Base-by-base conservation (phyloP, 2,329 filamentous ascomycete genomes). In the Samsoniella hepiali region DNA sequence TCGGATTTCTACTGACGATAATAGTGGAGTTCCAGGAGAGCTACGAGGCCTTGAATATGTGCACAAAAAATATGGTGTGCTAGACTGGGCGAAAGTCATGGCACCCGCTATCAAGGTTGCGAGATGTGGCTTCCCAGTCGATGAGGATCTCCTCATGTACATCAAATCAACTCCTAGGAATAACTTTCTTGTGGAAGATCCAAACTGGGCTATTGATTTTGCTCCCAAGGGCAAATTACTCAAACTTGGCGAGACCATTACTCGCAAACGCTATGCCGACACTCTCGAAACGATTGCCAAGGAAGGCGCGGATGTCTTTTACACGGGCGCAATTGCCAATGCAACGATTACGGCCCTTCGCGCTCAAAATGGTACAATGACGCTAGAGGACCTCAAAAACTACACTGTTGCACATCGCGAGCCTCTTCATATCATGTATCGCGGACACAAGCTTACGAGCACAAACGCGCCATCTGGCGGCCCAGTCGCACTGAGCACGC, bases 181-280 rank as follows among this genome's bases (percentile, higher is more conserved):
- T 17, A 58, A 88, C 67, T 95, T 95, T 71, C 75, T 96, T 0
- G 81, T 85, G 2, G 78, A 88, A 0, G 85, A 96, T 65, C 86
- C 89, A 0, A 82, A 84, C 0, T 97, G 91, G 89, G 90, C 92
- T 0, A 77, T 91, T 34, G 93, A 96, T 73, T 96, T 96, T 74
- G 91, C 92, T 2, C 91, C 91, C 0, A 84, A 89, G 64, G 91
- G 91, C 3, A 85, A 80, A 1, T 77, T 85, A 1, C 70, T 93
- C 1, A 79, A 81, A 27, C 73, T 91, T 2, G 88, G 88, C n/a
- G 90, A 95, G 67, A 89, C 76, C 0, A 90, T 95, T 66, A 91
- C 88, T 0, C 81, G 91, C 31, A 89, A 87, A 71, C 82, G 91
- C 45, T 93, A 91, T 72, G 91, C 90, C 1, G 78, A 90, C 65